Conservation (phyloP, 257 asterid species). For the Mentha longifolia region DNA sequence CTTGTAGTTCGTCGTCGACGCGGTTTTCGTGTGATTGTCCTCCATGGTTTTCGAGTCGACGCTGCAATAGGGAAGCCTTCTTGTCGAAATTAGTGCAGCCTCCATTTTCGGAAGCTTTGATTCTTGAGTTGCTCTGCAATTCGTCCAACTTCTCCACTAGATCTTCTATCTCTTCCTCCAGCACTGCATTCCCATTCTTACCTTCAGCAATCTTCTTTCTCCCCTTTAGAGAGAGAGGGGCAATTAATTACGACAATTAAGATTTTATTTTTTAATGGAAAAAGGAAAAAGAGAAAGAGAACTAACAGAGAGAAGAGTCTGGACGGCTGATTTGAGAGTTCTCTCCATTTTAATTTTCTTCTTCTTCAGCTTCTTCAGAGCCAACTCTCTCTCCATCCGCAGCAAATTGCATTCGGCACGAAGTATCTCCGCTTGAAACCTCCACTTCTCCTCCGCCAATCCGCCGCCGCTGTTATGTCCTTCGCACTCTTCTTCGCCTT, state of each 20-base stretch:
- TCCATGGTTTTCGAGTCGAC: conserved; percentile 55
- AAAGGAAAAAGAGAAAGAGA: neutral
- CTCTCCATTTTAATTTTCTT: conserved; percentile 65
- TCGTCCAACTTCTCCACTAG: conserved; percentile 59
- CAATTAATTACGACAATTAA: no score
- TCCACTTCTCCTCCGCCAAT: conserved; percentile 71
- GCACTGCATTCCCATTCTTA: conserved; percentile 48
- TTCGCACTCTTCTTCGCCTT: neutral
- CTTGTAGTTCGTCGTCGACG: no score
- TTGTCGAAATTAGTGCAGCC: conserved; percentile 21
- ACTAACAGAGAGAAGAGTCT: conserved; percentile 75
- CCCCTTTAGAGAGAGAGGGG: conserved; percentile 46
- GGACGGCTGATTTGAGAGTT: conserved; percentile 71
- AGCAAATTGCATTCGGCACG: conserved; percentile 81
- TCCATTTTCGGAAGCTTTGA: conserved; percentile 44
- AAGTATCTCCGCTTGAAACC: conserved; percentile 85
- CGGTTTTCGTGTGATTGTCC: conserved; percentile 34
- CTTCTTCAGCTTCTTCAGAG: conserved; percentile 71
- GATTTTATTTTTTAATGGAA: neutral
- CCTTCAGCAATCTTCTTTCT: conserved; percentile 65
- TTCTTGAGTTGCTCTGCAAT: conserved; percentile 47
- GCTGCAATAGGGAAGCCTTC: conserved; percentile 59
- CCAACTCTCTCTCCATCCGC: conserved; percentile 79
- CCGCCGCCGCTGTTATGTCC: neutral
- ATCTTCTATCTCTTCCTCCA: conserved; percentile 74